A percentile compares a stretch with the other conserved stretches of the same genome.
Evolutionary conservation across 106 monocot genomes (phyloP).

Genomic region (Dendrobium huoshanense): DNA sequence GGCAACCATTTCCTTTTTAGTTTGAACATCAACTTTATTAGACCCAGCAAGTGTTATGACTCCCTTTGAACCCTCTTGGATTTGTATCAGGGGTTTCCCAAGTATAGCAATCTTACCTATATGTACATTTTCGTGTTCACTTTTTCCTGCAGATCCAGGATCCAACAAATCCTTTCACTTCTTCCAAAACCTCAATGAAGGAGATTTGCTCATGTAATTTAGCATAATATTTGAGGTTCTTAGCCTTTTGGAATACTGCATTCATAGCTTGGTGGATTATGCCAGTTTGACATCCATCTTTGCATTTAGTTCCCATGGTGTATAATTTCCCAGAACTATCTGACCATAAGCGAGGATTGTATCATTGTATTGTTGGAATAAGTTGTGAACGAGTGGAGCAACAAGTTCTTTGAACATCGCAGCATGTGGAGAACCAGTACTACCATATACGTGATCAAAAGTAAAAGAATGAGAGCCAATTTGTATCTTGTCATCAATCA

Average conservation of each 20-base stretch:
- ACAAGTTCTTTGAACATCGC: conserved; percentile 93
- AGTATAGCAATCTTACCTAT: conserved; percentile 45
- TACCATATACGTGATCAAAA: conserved; percentile 94
- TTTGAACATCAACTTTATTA: conserved; percentile 77
- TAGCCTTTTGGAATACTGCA: conserved; percentile 71
- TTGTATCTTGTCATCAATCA: conserved; percentile 49
- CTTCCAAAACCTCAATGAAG: conserved; percentile 99
- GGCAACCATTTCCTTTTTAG: conserved; percentile 81
- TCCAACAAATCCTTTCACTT: conserved; percentile 91
- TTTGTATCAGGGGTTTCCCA: conserved; percentile 86
- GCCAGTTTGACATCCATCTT: conserved; percentile 57
- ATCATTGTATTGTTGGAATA: conserved; percentile 98
- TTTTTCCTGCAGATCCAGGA: conserved; percentile 39
- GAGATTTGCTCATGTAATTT: conserved; percentile 92
- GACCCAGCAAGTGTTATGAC: conserved; percentile 90
- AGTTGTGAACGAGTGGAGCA: conserved; percentile 81
- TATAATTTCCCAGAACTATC: conserved; percentile 99
- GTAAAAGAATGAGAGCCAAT: conserved; percentile 95
- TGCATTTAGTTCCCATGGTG: conserved; percentile 91
- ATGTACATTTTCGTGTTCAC: conserved; percentile 58
- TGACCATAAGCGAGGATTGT: conserved; percentile 99
- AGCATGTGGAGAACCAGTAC: conserved; percentile 66
- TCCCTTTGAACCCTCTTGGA: conserved; percentile 94
- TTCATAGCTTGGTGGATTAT: conserved; percentile 87
- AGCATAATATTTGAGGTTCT: conserved; percentile 58